These are phyloP conservation scores for Alternaria gaisen DNA, from an alignment of 2,329 filamentous ascomycete genomes.

Conservation along the genomic window DNA sequence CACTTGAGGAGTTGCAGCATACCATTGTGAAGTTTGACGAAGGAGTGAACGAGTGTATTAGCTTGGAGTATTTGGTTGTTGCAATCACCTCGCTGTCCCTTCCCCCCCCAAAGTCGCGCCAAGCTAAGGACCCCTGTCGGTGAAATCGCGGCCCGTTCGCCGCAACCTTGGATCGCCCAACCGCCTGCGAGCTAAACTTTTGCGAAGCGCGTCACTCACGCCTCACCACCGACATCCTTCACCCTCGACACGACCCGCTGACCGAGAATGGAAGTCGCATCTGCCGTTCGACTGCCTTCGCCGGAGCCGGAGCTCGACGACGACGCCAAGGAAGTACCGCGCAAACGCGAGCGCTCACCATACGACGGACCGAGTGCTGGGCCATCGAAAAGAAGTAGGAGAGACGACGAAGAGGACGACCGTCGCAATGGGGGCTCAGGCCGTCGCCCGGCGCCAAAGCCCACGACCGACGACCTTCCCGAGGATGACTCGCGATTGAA, in stretches of 20 bases:
- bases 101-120: conserved; percentile 22
- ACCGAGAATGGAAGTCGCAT: conserved; percentile 48
- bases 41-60: conserved; percentile 28
- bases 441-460: conserved; percentile 58
- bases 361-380: conserved; percentile 38
- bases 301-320: conserved; percentile 56
- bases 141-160: conserved; percentile 27
- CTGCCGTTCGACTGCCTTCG: conserved; percentile 67
- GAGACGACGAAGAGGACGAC: conserved; percentile 47
- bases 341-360: conserved; percentile 65
- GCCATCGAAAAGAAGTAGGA: conserved; percentile 50
- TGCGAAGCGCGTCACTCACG: conserved; percentile 24
- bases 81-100: conserved; percentile 30
- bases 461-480: conserved; percentile 27
- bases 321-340: conserved; percentile 56
- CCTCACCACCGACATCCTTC: conserved; percentile 7
- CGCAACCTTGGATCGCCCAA: conserved; percentile 13
- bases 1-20: background rate
- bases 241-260: conserved; percentile 7
- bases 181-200: conserved; percentile 36
- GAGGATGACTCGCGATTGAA: conserved; percentile 49
- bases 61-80: conserved; percentile 16
- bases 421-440: conserved; percentile 73
- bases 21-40: conserved; percentile 41
- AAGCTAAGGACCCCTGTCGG: conserved; percentile 25